phyloP scores from a whole-genome alignment of 148 eudicot species.

The Vaccinium darrowii region DNA sequence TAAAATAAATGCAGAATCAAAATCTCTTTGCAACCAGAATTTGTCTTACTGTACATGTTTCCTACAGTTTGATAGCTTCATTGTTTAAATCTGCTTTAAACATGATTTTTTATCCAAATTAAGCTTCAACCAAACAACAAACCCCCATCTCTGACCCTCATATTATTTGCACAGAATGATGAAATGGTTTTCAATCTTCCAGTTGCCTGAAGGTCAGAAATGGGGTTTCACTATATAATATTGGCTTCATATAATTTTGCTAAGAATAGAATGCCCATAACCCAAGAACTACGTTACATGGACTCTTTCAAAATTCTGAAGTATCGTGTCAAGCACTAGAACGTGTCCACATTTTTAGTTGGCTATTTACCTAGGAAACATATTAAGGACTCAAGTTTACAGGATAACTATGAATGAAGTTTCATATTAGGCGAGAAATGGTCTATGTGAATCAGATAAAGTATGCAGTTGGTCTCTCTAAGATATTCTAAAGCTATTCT shows the following conservation, averaged over 20 bases:
- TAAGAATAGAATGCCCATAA: slow-evolving; percentile 41
- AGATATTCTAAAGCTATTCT: not conserved
- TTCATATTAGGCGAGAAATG: no score
- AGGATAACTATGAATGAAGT: no score
- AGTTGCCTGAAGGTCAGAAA: no score
- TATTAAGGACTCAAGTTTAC: not conserved
- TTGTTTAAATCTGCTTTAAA: slow-evolving; percentile 20
- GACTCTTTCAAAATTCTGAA: not conserved
- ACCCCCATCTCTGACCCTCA: no score
- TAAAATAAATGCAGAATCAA: not conserved
- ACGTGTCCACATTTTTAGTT: not conserved
- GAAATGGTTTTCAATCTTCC: no score
- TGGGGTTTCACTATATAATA: no score
- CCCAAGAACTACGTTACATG: not conserved
- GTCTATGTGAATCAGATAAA: not conserved
- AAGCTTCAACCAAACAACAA: no score
- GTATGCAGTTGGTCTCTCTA: not conserved
- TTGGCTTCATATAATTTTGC: no score
- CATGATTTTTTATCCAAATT: no score
- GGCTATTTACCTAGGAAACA: not conserved
- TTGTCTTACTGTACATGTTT: slow-evolving; percentile 1
- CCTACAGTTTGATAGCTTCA: slow-evolving; percentile 83
- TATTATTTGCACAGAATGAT: no score
- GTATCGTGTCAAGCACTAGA: not conserved
- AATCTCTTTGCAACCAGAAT: not conserved